Base-by-base conservation (phyloP, 306 rosid species). In the Prunus dulcis region DNA sequence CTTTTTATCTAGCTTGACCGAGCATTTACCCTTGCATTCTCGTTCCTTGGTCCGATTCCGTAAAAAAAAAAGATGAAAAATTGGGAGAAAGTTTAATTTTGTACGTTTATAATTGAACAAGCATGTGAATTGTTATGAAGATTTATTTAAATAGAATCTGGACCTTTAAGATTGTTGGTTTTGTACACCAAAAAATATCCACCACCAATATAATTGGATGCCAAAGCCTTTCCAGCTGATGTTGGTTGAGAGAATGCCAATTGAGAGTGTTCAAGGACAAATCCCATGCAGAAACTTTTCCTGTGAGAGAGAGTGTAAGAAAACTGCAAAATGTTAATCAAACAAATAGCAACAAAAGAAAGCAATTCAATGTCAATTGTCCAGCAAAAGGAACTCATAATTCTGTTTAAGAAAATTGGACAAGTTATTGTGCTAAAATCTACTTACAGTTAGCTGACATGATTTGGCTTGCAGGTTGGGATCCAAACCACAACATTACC, bases 221-320 rank as follows among this genome's bases (percentile, higher is more conserved):
- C 97, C 90, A 95, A 81, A 62, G 88, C 87, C 83, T 80, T 88
- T 80, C 97, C 99, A 66, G 74, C 74, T 9, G 89, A 87, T 78
- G 96, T 90, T 65, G 95, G 99, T 78, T 84, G 90, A 67, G 99
- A 92, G 87, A 92, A 88, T 78, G 97, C 96, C 79, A 89, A 45
- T 49, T 89, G 91, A 75, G 86, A 67, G 53, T 72, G 87, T 72
- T 88, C 87, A 64, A 92, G 87, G 63, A 70, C 91, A 63, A 64
- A 27, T 58, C 83, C 95, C 67, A n/a, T 10, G 83, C 84, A 80
- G 78, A 92, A 95, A 77, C 85, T 88, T 83, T 71, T 86, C 86
- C 97, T 95, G 93, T 66, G 52, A 82, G 6, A 55, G 51, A 78
- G 19, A 13, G 20, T 65, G 72, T 45, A 47, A 70, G 52, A 67